A percentile compares a stretch with the other conserved stretches of the same genome.
phyloP scores from a whole-genome alignment of 495 filamentous ascomycete genomes.

The Lasiosphaeria hispida region DNA sequence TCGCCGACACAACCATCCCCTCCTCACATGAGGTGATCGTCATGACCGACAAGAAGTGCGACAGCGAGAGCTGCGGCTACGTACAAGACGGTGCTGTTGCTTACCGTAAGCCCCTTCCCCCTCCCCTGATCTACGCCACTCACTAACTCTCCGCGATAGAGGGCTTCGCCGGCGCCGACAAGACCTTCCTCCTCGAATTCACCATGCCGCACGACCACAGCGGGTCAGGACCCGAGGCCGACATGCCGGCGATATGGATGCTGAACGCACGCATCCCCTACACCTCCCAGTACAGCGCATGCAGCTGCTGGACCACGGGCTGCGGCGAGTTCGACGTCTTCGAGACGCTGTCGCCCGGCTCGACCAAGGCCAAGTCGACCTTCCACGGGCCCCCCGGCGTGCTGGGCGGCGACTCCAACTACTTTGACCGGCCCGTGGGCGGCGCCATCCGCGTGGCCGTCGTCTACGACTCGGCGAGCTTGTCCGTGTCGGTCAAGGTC shows the following conservation, averaged over 20 bases:
- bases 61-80: conserved; percentile 55
- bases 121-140: neutral
- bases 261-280: conserved; percentile 67
- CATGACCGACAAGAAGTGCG: conserved; percentile 57
- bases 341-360: conserved; percentile 57
- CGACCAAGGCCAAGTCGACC: conserved; percentile 53
- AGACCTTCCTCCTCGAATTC: conserved; percentile 68
- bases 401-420: conserved; percentile 59
- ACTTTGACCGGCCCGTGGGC: conserved; percentile 57
- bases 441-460: conserved; percentile 57
- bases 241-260: conserved; percentile 68
- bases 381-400: conserved; percentile 53
- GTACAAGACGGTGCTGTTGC: conserved; percentile 56
- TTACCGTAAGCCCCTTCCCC: conserved; percentile 52
- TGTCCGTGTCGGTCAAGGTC: conserved; percentile 34
- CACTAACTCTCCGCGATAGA: conserved; percentile 40
- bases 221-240: conserved; percentile 13
- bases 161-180: conserved; percentile 61
- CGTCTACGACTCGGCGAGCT: conserved; percentile 47
- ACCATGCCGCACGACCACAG: conserved; percentile 57
- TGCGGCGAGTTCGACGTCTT: conserved; percentile 74
- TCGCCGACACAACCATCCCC: conserved; percentile 48
- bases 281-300: conserved; percentile 61
- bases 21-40: conserved; percentile 63
- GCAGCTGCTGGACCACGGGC: conserved; percentile 62